Evolutionary conservation across 2,329 filamentous ascomycete species (phyloP).

Genomic region (Penicillium capsulatum): DNA sequence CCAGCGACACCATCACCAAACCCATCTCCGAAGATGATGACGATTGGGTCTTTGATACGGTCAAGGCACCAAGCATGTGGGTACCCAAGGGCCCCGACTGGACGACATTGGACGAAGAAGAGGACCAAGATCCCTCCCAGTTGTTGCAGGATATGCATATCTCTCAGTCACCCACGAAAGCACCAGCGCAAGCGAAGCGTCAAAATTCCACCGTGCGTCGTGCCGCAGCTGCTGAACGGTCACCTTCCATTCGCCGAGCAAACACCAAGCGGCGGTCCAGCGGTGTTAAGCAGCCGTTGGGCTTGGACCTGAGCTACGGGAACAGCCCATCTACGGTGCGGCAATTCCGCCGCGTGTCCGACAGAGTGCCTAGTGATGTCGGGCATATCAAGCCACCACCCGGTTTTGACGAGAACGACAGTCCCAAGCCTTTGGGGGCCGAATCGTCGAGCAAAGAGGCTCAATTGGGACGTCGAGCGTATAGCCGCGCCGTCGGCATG

Average conservation of each 20-base stretch:
- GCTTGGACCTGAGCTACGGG: conserved; percentile 86
- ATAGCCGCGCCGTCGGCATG: conserved; percentile 75
- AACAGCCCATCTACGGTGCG: conserved; percentile 89
- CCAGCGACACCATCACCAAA: conserved; percentile 56
- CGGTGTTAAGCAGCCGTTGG: conserved; percentile 69
- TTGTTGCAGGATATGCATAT: conserved; percentile 40
- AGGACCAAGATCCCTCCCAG: conserved; percentile 28
- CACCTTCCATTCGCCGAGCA: conserved; percentile 40
- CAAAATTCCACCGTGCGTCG: conserved; percentile 56
- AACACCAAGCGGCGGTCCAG: conserved; percentile 44
- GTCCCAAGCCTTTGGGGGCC: conserved; percentile 33
- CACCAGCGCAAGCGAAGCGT: conserved; percentile 46
- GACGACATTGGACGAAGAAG: conserved; percentile 34
- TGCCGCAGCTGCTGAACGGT: conserved; percentile 44
- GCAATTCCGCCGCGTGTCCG: conserved; percentile 84
- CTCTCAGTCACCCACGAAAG: conserved; percentile 46
- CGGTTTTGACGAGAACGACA: conserved; percentile 39
- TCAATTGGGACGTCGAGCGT: conserved; percentile 73
- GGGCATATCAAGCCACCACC: conserved; percentile 23
- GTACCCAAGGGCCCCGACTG: conserved; percentile 52
- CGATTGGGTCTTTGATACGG: conserved; percentile 93
- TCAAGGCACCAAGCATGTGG: conserved; percentile 65
- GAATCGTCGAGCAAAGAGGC: conserved; percentile 66
- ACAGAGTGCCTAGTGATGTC: conserved; percentile 47
- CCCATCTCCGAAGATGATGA: conserved; percentile 63